Evolutionary conservation across 2,329 filamentous ascomycete genomes (phyloP).

Genomic region (Aureobasidium melanogenum): DNA sequence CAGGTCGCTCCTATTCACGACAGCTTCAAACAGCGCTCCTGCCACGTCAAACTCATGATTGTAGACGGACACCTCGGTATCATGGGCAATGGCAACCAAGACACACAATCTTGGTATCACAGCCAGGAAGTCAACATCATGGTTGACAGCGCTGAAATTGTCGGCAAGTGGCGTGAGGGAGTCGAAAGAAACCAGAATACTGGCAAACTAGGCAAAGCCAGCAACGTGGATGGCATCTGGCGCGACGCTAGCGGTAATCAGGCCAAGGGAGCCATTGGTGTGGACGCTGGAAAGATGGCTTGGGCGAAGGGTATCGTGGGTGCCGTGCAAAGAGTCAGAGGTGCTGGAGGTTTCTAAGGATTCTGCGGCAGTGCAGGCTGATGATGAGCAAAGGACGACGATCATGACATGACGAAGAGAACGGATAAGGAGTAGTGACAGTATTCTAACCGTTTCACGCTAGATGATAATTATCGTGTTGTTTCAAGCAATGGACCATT

Average conservation of each 20-base stretch:
- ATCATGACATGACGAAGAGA: not conserved
- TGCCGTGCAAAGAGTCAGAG: slow-evolving; percentile 45
- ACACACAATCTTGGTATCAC: slow-evolving; percentile 73
- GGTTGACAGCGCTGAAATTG: slow-evolving; percentile 56
- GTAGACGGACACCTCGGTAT: slow-evolving; percentile 61
- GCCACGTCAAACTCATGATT: slow-evolving; percentile 72
- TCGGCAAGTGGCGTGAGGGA: slow-evolving; percentile 33
- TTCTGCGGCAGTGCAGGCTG: too few species aligned
- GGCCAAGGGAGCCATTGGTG: slow-evolving; percentile 32
- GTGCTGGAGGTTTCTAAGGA: slow-evolving; percentile 15
- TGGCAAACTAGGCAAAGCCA: slow-evolving; percentile 46
- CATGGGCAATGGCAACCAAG: slow-evolving; percentile 69
- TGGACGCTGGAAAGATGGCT: slow-evolving; percentile 45
- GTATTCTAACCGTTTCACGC: not conserved
- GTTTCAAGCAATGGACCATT: not conserved
- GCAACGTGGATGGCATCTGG: slow-evolving; percentile 52
- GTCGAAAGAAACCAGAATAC: slow-evolving; percentile 62
- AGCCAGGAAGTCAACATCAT: slow-evolving; percentile 70
- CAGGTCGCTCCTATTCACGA: slow-evolving; percentile 60
- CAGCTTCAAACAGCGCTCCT: slow-evolving; percentile 55
- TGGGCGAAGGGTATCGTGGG: slow-evolving; percentile 52
- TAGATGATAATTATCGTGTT: not conserved
- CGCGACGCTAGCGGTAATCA: slow-evolving; percentile 40
- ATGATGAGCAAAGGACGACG: not conserved
- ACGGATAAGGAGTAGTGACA: not conserved